Evolutionary conservation across 2,329 filamentous ascomycete genomes (phyloP).

Genomic region (Fusarium piperis): DNA sequence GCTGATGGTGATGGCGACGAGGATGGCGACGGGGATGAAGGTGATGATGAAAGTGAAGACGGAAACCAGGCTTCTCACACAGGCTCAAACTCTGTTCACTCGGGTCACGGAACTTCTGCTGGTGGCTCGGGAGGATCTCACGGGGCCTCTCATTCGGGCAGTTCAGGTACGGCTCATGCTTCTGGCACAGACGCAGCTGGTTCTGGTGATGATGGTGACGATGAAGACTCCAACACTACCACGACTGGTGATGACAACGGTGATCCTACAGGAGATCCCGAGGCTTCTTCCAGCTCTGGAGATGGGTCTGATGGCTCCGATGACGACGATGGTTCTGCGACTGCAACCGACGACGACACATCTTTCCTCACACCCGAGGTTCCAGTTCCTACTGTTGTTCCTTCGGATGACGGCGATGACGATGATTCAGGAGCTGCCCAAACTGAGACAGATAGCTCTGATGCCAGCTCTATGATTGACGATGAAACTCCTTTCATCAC

Average conservation of each 20-base stretch:
- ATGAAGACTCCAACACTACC: background rate
- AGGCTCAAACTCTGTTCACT: background rate
- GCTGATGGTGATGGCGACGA: background rate
- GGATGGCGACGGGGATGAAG: background rate
- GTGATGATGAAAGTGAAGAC: background rate
- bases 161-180: background rate
- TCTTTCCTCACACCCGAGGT: background rate
- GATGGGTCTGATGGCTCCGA: background rate
- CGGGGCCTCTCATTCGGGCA: background rate
- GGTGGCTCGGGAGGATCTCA: background rate
- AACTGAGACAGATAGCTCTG: background rate
- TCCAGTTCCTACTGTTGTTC: background rate
- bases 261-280: background rate
- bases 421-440: background rate
- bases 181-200: background rate
- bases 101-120: background rate
- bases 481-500: background rate
- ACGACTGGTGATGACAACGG: background rate
- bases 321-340: background rate
- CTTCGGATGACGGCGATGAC: background rate
- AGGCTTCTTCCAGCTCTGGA: background rate
- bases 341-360: background rate
- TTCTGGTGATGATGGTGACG: background rate
- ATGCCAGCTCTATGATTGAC: too few relatives aligned
- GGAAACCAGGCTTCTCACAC: background rate